Conservation (phyloP, 2,329 filamentous ascomycete genomes). For the Zymoseptoria brevis region DNA sequence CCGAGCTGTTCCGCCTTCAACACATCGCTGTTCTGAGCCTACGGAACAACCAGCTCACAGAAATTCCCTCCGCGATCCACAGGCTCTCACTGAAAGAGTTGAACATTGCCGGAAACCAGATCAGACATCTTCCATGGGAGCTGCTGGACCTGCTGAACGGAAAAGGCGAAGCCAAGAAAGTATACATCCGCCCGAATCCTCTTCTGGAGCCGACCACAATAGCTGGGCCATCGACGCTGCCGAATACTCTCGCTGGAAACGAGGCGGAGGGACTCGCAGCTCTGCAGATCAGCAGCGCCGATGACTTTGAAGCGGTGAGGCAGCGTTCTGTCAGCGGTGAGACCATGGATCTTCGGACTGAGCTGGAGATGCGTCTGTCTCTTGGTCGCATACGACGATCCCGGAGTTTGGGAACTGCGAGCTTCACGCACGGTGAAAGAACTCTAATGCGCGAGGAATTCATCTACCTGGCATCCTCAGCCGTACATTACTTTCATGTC, state of each 20-base stretch:
- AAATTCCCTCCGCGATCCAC: conserved; percentile 53
- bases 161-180: conserved; percentile 40
- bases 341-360: conserved; percentile 12
- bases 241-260: not conserved
- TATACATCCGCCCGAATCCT: conserved; percentile 57
- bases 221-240: conserved; percentile 10
- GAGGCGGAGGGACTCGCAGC: not conserved
- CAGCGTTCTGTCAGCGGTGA: conserved; percentile 8
- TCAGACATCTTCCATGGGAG: conserved; percentile 56
- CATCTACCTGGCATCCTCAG: conserved; percentile 25
- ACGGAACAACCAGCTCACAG: conserved; percentile 53
- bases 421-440: conserved; percentile 8
- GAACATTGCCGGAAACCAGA: conserved; percentile 57
- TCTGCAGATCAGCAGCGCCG: not conserved
- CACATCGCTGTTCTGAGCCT: conserved; percentile 57
- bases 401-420: conserved; percentile 9
- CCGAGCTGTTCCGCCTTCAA: conserved; percentile 53
- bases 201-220: conserved; percentile 33
- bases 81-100: conserved; percentile 52
- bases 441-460: conserved; percentile 18
- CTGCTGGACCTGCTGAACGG: conserved; percentile 48
- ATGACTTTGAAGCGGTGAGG: not conserved
- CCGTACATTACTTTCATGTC: conserved; percentile 22
- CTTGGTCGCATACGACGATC: conserved; percentile 16
- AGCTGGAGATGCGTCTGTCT: conserved; percentile 16